Evolutionary conservation across 2,329 filamentous ascomycete species (phyloP), one percentile per base, ranked within the genome.

Genomic region (Xylaria polymorpha): DNA sequence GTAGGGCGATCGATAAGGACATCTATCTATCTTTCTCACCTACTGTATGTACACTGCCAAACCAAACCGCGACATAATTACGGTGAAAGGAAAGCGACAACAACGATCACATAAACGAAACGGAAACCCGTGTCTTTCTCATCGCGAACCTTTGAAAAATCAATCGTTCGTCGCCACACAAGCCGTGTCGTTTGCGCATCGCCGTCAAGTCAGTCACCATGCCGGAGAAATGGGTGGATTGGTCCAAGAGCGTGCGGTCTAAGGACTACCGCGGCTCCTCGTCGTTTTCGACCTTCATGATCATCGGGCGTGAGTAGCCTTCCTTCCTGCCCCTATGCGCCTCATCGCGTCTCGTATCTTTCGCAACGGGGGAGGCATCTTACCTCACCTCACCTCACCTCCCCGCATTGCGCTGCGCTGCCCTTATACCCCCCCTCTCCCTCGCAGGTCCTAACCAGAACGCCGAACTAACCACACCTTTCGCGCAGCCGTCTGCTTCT

Each of bases 271-370:
- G 83, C 73, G 87, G 88, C 66, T 85, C 88, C 58, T 84, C 85
- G 77, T 94, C 94, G 59, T 99, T 99, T 80, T 94, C 94, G 81
- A 98, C 96, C 56, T 98, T 97, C 80, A 91, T 99, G 82, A 98
- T 99, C 79, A 91, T 98, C 74, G 94, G 94, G 74, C 94, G 95
- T 98, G 88, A 80, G 93, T 89, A 66, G 43, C 72, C 63, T 41
- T 14, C 15, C 20, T 25, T 22, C 39, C 44, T n/a, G 25, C 61
- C 46, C 44, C n/a, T 44, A 43, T 20, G 25, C 43, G 20, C 46
- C 14, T 15, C 55, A 8, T 14, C 37, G 48, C 41, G 55, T 71
- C 59, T 43, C 1, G 44, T 37, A 8, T 32, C 9, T 35, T 15
- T 2, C 8, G 20, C 14, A 37, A 25, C 9, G 15, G 32, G 29